Evolutionary conservation across 441 rosid genomes (phyloP), one percentile per base, ranked within the genome.

Genomic region (Metrosideros polymorpha): DNA sequence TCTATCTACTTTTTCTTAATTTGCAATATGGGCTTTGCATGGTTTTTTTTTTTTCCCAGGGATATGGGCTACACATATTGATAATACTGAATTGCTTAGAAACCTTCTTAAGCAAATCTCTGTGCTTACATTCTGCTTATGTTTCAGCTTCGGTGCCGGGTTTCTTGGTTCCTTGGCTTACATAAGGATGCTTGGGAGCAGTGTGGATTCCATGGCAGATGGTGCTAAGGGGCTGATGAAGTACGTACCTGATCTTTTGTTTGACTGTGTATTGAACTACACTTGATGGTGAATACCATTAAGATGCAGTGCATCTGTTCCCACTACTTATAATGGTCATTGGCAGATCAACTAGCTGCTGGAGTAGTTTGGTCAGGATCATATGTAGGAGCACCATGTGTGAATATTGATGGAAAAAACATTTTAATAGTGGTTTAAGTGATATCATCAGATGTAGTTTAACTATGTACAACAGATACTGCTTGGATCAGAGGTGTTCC

Each of bases 171-270:
- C 98, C 32, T 85, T 97, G 86, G 91, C 86, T 53, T 97, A 97
- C 76, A 92, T 96, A 84, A 93, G 96, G 12, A 95, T 97, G 98
- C 96, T 97, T 77, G 99, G 99, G 76, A 96, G 88, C 87, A 91
- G 92, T 87, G 94, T 97, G 86, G 99, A 95, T 92, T 93, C 98
- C 77, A 89, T 97, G 95, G 98, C 96, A 84, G 95, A 91, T 90
- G 97, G 97, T 88, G 95, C 97, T 83, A 94, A 83, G 90, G 98
- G 99, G 85, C 87, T 94, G 86, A 83, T 95, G 88, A 97, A 95
- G 99, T 96, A 93, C 75, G 95, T 75, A 71, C 27, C 79, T 71
- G 47, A 71, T 71, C 47, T 71, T 17, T 6, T 39, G n/a, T 71
- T 39, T 22, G 79, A 71, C 79, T 71, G 79, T 71, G n/a, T 71